Base-by-base conservation (phyloP, 495 filamentous ascomycete genomes). In the Monascus purpureus region DNA sequence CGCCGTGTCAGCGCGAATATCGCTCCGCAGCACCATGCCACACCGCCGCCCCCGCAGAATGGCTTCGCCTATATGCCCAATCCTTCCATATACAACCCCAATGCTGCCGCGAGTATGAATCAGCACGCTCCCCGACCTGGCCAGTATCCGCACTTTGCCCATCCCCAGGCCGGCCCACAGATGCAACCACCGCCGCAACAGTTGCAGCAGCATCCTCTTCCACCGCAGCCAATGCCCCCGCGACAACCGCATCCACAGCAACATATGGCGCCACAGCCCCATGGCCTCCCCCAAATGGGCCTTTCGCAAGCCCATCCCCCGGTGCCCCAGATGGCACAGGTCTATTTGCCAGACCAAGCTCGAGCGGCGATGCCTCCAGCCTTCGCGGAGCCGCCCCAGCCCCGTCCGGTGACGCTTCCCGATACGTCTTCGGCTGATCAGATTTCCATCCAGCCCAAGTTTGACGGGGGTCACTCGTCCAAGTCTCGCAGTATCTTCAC, bases 401-500 rank as follows among this genome's bases (percentile, higher is more conserved):
- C 54, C 22, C 65, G 63, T 31, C 58, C 65, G 4, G 39, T 46
- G 13, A 42, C 55, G 2, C 46, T 55, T 14, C 38, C 54, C 12
- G 53, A 63, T 14, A 44, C 37, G 11, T 43, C 62, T 6, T 48
- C 56, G 8, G 38, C 56, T 12, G 59, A 73, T 19, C 58, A 48
- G 49, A 49, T 46, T 37, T 40, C 46, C 42, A 55, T 43, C 45
- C 42, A 28, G 28, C 29, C 52, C 38, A 69, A 62, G 41, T 24
- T 22, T 27, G 66, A 63, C 29, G 55, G 47, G n/a, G 57, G 50
- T 36, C 68, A 71, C 37, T 66, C 77, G 9, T 73, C 75, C 13
- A 87, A 88, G 52, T 80, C 80, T 6, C 77, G 85, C 35, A 94
- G 86, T 53, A 96, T 96, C 32, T 96, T 94, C 45, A 97, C 90